Percentiles rank a stretch among this genome's conserved stretches.
phyloP scores from a whole-genome alignment of 768 basidiomycete genomes.

The Ramaria sp. region DNA sequence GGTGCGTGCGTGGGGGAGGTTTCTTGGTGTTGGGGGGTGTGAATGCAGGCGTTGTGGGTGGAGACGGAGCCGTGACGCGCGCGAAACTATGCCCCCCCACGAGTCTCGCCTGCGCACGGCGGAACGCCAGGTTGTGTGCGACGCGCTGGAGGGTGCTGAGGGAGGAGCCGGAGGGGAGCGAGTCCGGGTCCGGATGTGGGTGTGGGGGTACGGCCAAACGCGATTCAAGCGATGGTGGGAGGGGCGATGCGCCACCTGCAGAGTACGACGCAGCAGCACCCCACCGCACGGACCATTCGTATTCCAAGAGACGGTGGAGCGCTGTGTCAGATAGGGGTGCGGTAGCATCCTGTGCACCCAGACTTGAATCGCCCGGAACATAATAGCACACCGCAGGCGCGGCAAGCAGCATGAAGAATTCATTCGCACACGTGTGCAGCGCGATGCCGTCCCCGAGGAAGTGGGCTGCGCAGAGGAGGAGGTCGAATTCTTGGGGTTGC shows the following conservation, averaged over 20 bases:
- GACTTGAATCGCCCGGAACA: neutral
- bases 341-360: neutral
- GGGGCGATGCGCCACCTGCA: constrained; percentile 15
- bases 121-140: constrained; percentile 46
- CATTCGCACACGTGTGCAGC: constrained; percentile 70
- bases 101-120: constrained; percentile 39
- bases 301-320: constrained; percentile 22
- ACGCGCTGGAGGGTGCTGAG: constrained; percentile 31
- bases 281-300: constrained; percentile 1
- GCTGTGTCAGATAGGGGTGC: constrained; percentile 19
- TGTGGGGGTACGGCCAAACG: constrained; percentile 29
- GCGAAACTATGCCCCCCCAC: constrained; percentile 73
- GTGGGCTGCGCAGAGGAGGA: constrained; percentile 69
- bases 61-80: constrained; percentile 15
- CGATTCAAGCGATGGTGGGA: constrained; percentile 43
- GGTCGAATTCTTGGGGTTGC: constrained; percentile 34
- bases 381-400: constrained; percentile 16
- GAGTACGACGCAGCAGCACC: neutral
- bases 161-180: constrained; percentile 34
- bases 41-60: neutral
- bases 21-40: constrained; percentile 21
- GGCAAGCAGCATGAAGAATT: constrained; percentile 55
- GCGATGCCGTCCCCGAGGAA: constrained; percentile 86
- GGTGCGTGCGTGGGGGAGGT: constrained; percentile 20
- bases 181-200: constrained; percentile 37